A percentile compares a stretch with the other conserved stretches of the same genome.
Conservation (phyloP, 2,329 filamentous ascomycete genomes). For the Coccinonectria pachysandricola region DNA sequence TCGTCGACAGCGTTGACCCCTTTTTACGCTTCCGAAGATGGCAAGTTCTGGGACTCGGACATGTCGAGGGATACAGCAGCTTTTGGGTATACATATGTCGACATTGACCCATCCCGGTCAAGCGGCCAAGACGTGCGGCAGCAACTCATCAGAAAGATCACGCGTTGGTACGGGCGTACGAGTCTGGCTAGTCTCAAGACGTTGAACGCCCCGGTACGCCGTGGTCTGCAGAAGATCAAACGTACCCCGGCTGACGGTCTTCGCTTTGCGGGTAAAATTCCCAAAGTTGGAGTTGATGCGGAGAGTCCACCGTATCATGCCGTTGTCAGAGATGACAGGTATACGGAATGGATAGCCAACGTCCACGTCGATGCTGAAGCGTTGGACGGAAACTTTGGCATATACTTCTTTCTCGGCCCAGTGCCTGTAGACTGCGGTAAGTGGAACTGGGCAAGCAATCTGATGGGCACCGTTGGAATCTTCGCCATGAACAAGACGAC, state of each 20-base stretch:
- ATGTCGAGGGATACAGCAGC: conserved; percentile 45
- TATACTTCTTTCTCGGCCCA: conserved; percentile 59
- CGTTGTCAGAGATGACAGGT: conserved; percentile 30
- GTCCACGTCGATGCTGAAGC: conserved; percentile 51
- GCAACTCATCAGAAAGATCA: conserved; percentile 37
- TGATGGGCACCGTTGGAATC: conserved; percentile 52
- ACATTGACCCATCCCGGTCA: conserved; percentile 31
- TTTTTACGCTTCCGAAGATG: conserved; percentile 48
- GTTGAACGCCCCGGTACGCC: conserved; percentile 1
- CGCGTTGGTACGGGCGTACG: conserved; percentile 31
- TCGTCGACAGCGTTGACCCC: conserved; percentile 52
- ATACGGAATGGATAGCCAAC: conserved; percentile 60
- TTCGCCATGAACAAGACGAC: conserved; percentile 34
- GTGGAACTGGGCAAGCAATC: conserved; percentile 44
- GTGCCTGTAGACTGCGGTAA: conserved; percentile 30
- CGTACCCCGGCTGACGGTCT: conserved; percentile 1
- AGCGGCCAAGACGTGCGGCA: conserved; percentile 18
- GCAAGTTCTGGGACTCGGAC: conserved; percentile 59
- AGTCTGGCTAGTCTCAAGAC: conserved; percentile 17
- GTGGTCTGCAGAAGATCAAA: conserved; percentile 1
- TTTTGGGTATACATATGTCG: conserved; percentile 69
- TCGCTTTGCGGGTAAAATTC: conserved; percentile 4
- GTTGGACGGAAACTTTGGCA: conserved; percentile 46
- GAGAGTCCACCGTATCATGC: conserved; percentile 13
- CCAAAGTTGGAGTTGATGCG: conserved; percentile 19